Conservation (phyloP, 2,329 filamentous ascomycete species). For the Paraphaeosphaeria minitans region DNA sequence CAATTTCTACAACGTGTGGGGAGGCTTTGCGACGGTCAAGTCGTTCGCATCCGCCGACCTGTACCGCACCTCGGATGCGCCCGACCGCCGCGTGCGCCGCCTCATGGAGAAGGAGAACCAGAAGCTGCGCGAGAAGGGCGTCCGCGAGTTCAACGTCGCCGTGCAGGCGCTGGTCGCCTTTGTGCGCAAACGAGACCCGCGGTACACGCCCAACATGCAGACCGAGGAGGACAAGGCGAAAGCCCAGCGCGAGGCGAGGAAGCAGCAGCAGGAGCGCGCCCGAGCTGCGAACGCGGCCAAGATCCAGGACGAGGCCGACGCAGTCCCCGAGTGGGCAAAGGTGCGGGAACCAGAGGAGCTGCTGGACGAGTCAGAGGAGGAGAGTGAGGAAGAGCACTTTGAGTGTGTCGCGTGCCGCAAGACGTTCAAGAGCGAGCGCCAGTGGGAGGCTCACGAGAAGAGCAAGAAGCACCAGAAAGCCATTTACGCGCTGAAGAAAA, state of each 20-base stretch:
- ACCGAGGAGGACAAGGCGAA: slow-evolving; percentile 82
- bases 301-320: slow-evolving; percentile 62
- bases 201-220: slow-evolving; percentile 77
- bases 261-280: slow-evolving; percentile 82
- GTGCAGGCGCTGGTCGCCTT: slow-evolving; percentile 86
- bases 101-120: slow-evolving; percentile 96
- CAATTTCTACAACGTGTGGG: slow-evolving; percentile 82
- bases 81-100: slow-evolving; percentile 80
- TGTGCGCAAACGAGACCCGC: slow-evolving; percentile 86
- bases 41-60: slow-evolving; percentile 88
- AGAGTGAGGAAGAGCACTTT: slow-evolving; percentile 57
- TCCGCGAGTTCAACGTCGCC: slow-evolving; percentile 89
- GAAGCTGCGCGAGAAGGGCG: slow-evolving; percentile 78
- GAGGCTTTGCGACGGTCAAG: slow-evolving; percentile 81
- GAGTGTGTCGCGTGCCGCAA: slow-evolving; percentile 69
- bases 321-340: slow-evolving; percentile 77
- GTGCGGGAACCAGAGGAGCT: slow-evolving; percentile 61
- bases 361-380: slow-evolving; percentile 60
- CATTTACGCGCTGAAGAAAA: slow-evolving; percentile 75
- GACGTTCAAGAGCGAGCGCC: slow-evolving; percentile 85
- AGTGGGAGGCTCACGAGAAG: slow-evolving; percentile 88
- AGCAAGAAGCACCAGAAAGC: slow-evolving; percentile 96
- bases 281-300: slow-evolving; percentile 81
- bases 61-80: slow-evolving; percentile 82
- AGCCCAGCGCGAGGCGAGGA: slow-evolving; percentile 74